Conservation (phyloP, 768 basidiomycete genomes). For the Russula virescens region DNA sequence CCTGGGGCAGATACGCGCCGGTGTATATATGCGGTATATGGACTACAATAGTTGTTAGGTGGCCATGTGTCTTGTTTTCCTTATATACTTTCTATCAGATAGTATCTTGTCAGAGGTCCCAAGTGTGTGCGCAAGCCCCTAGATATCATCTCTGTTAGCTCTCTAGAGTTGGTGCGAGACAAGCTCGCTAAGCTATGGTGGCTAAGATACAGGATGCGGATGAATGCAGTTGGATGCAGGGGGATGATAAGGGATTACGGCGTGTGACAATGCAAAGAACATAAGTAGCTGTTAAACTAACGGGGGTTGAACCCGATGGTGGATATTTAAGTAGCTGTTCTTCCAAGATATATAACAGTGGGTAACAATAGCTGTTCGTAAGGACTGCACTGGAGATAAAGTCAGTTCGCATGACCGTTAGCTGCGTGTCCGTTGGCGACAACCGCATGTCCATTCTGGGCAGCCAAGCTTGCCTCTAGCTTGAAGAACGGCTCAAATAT, state of each 20-base stretch:
- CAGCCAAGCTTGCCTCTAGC: conserved; percentile 54
- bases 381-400: not conserved
- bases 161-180: not conserved
- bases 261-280: conserved; percentile 23
- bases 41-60: not conserved
- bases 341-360: conserved; percentile 12
- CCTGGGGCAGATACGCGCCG: not conserved
- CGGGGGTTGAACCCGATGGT: conserved; percentile 25
- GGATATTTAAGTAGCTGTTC: not conserved
- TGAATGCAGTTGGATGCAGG: conserved; percentile 36
- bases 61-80: not conserved
- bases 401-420: conserved; percentile 23
- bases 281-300: conserved; percentile 21
- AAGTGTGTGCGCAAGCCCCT: not conserved
- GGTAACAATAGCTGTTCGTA: conserved; percentile 21
- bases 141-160: conserved; percentile 3
- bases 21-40: conserved; percentile 1
- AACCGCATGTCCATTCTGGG: conserved; percentile 7
- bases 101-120: not conserved
- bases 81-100: not conserved
- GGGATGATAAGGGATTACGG: conserved; percentile 21
- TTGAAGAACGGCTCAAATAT: conserved; percentile 87
- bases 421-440: conserved; percentile 18
- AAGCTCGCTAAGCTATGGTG: not conserved
- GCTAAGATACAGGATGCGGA: conserved; percentile 7